Conservation (phyloP, 345 rosid genomes). For the Erucastrum elatum region DNA sequence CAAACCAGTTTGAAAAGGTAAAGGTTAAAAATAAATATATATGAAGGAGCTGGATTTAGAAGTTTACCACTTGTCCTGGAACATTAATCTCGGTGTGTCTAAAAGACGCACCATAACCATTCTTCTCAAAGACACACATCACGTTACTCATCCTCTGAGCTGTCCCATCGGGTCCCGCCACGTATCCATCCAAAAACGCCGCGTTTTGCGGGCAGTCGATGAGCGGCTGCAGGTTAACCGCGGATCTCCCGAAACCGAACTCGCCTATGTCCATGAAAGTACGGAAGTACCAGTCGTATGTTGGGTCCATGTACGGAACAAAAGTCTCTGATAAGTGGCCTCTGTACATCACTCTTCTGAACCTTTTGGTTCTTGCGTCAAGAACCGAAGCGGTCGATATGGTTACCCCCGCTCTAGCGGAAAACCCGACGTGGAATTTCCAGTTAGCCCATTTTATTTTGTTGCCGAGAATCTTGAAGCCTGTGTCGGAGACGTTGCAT, state of each 20-base stretch:
- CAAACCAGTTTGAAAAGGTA: background rate
- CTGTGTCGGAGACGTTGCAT: slow-evolving; percentile 44
- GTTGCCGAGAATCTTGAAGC: slow-evolving; percentile 47
- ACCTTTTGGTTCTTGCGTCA: slow-evolving; percentile 41
- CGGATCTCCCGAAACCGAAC: slow-evolving; percentile 71
- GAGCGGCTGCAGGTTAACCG: slow-evolving; percentile 53
- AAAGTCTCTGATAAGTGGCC: slow-evolving; percentile 80
- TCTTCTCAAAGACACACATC: slow-evolving; percentile 67
- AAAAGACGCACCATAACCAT: slow-evolving; percentile 58
- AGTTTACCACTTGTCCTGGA: slow-evolving; percentile 68
- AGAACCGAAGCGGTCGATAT: slow-evolving; percentile 64
- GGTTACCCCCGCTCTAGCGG: slow-evolving; percentile 56
- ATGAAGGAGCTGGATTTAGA: slow-evolving; percentile 10
- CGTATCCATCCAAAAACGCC: slow-evolving; percentile 53
- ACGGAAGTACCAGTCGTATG: slow-evolving; percentile 72
- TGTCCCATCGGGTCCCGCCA: slow-evolving; percentile 59
- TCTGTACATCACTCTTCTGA: slow-evolving; percentile 54
- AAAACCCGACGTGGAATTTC: slow-evolving; percentile 74
- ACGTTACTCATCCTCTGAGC: slow-evolving; percentile 50
- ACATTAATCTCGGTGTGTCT: slow-evolving; percentile 72
- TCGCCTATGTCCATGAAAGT: slow-evolving; percentile 82
- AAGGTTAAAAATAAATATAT: too few relatives aligned
- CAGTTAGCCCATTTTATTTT: slow-evolving; percentile 65
- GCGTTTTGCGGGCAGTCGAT: slow-evolving; percentile 73
- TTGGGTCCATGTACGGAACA: slow-evolving; percentile 85